Base-by-base conservation (phyloP, 2,329 filamentous ascomycete species). In the Aspergillus tamarii region DNA sequence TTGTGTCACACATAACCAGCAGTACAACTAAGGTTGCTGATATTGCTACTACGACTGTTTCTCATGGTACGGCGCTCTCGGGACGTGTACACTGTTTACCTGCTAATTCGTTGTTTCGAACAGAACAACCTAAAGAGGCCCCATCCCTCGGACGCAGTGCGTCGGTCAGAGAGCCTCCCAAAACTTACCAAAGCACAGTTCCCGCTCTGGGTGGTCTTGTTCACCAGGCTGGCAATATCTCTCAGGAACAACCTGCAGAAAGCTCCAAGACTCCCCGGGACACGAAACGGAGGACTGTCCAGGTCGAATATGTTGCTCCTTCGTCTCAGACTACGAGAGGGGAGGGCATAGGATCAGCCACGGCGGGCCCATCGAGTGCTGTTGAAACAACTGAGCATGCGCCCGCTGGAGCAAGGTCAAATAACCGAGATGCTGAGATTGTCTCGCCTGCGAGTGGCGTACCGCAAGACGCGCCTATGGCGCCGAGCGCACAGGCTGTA, bases 1-100 rank as follows among this genome's bases (percentile, higher is more conserved):
- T 98, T 56, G 94, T 99, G 56, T 92, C 94, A 73, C 94, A 97
- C 77, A 97, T 99, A 74, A 98, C 95, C 26, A 98, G 95, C 79
- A 94, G 90, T 74, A 96, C 93, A 5, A 97, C 94, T 10, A 92
- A 91, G 59, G 89, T 92, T 12, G 88, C 87, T 57, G 94, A 98
- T 71, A 94, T 96, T 70, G 89, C 93, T 69, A 92, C 93, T 70
- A 89, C 91, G 2, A 91, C 92, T 1, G 86, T 92, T 11, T 83
- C 87, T 26, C 77, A 82, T 69, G 84, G 85, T 87, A 82, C 75
- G 82, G 66, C 39, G 19, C 54, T 34, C 32, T 28, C 21, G 28
- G 12, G 4, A 30, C 54, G 26, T 52, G 12, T 32, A 19, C 34
- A 23, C 3, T 43, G 50, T 14, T 39, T 59, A 30, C 26, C 45